Conservation (phyloP, 2,329 filamentous ascomycete genomes). For the Blastomyces silverae region DNA sequence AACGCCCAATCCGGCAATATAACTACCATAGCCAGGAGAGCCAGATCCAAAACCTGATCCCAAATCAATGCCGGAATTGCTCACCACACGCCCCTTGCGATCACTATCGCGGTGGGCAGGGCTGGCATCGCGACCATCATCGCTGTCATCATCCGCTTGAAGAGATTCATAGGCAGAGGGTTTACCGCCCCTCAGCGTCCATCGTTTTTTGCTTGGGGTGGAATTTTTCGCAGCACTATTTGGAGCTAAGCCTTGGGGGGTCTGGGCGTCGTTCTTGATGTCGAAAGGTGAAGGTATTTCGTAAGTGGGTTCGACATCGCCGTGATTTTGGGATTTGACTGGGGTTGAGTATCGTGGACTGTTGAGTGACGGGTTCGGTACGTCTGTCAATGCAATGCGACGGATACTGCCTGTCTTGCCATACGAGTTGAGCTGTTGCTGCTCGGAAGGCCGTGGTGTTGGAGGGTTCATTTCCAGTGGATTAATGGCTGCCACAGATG, state of each 20-base stretch:
- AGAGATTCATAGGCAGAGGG: slow-evolving; percentile 32
- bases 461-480: slow-evolving; percentile 44
- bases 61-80: slow-evolving; percentile 39
- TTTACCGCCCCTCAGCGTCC: slow-evolving; percentile 33
- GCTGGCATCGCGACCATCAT: slow-evolving; percentile 23
- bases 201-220: slow-evolving; percentile 23
- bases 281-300: slow-evolving; percentile 25
- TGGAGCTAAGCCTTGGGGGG: slow-evolving; percentile 11
- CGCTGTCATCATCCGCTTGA: slow-evolving; percentile 29
- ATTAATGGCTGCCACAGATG: slow-evolving; percentile 30
- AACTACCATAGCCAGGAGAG: slow-evolving; percentile 36
- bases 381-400: slow-evolving; percentile 31
- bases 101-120: slow-evolving; percentile 28
- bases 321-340: slow-evolving; percentile 36
- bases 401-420: slow-evolving; percentile 26
- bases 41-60: slow-evolving; percentile 26
- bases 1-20: slow-evolving; percentile 40
- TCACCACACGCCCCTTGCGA: slow-evolving; percentile 41
- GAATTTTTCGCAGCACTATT: slow-evolving; percentile 24
- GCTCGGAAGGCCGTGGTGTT: slow-evolving; percentile 35
- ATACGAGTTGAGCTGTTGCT: slow-evolving; percentile 23
- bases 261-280: slow-evolving; percentile 23
- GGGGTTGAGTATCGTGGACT: slow-evolving; percentile 24
- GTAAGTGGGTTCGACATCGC: slow-evolving; percentile 29
- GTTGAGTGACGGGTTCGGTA: slow-evolving; percentile 32